Base-by-base conservation (phyloP, 768 basidiomycete species). In the Rhizopogon vinicolor region DNA sequence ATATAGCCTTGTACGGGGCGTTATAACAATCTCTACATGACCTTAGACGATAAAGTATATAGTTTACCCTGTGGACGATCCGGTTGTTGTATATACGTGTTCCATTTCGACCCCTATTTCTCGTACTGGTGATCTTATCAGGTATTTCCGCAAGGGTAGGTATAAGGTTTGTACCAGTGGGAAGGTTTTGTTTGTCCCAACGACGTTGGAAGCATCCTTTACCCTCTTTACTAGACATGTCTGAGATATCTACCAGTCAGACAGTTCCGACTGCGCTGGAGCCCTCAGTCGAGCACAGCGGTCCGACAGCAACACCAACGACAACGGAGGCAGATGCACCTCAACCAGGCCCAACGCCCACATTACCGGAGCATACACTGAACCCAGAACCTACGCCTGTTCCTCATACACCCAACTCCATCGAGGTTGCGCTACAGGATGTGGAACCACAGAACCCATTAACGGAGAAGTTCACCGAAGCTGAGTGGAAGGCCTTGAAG, bases 401-500 rank as follows among this genome's bases (percentile, higher is more conserved):
- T 54, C 25, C 25, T 18, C 37, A 35, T 43, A 28, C 35, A 10
- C 25, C 28, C 16, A 41, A 19, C 9, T 6, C n/a, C 4, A 4
- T 46, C 3, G 52, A 25, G 19, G 42, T 39, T 22, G 29, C 5
- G 7, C 22, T 9, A 18, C 35, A 58, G 7, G 58, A 71, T 18
- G 69, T 56, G 13, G 89, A 91, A 66, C 84, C 83, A 0, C 85
- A 90, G 69, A 91, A 83, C 62, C 62, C 76, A 2, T 74, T 93
- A 31, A 92, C 90, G 0, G 71, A 77, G 65, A 76, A 78, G 63
- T 93, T 92, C 67, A 87, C 84, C 0, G 71, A 80, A 7, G 75
- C 73, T n/a, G 91, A 93, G 67, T 88, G 89, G 87, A 71, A 65
- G 13, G 86, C 85, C 8, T 69, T 93, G 60, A 79, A 80, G 59